Base-by-base conservation (phyloP, 805 yeast genomes). In the Metschnikowia borealis region DNA sequence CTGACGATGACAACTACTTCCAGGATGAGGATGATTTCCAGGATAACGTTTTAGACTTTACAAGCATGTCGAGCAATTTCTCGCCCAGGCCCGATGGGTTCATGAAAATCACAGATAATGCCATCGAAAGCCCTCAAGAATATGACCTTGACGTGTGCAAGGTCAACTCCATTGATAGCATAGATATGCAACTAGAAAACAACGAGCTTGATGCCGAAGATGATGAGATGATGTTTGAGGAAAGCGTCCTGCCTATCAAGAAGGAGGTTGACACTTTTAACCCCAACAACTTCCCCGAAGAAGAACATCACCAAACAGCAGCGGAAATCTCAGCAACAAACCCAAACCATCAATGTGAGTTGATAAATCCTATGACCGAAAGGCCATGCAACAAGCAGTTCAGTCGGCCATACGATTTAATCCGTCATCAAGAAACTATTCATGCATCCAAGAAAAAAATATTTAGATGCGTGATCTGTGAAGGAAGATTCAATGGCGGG, bases 371-470 rank as follows among this genome's bases (percentile, higher is more conserved):
- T 4, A 63, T 78, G 26, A 81, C 87, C 0, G 83, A 86, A 15
- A 63, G 73, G 54, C 80, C 81, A 21, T 89, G 96, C 68, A 70
- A 78, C 58, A 87, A 87, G 69, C 83, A 83, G 61, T 92, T 92
- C 63, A 89, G 97, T 15, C 81, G 99, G 62, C 77, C 78, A 15
- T 73, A 73, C 52, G 78, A 73, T 58, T 65, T 73, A 55, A 70
- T 73, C 18, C 67, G 78, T 51, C 78, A 73, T 58, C 77, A 73
- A 60, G 77, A 73, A 54, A 73, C 78, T n/a, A 71, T 73, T n/a
- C 78, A 73, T 56, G 77, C 78, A 1, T 49, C 74, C 6, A 69
- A 69, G 60, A 73, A 73, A 69, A 73, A 73, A 63, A 71, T 73
- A 18, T 73, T 69, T 55, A 60, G 78, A 42, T 73, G 78, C 62